Evolutionary conservation across 768 basidiomycete species (phyloP), one percentile per base, ranked within the genome.

Genomic region (Suillus americanus): DNA sequence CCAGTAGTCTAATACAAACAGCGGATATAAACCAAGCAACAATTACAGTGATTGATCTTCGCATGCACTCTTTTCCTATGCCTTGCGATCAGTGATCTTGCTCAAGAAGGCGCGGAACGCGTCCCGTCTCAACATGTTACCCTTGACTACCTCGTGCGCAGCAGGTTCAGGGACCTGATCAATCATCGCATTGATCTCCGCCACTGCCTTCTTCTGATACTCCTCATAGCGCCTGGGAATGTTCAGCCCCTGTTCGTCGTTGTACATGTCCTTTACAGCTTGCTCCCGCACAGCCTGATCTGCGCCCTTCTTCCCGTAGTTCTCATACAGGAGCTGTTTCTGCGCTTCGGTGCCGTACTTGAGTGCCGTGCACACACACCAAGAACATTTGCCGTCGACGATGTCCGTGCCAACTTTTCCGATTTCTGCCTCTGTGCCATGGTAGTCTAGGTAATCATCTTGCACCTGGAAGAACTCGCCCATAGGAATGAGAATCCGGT

Each of bases 381-480:
- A 99, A 20, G 91, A 91, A 78, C 97, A 99, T 80, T 99, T 99
- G 87, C 98, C 98, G 79, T 99, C 97, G 64, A 98, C 77, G 72
- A 99, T 99, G 76, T 99, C 97, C 18, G 97, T 99, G 25, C 97
- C 97, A 65, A 99, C 88, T 80, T 99, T 99, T 55, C 97, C 97
- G 60, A 98, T 91, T 70, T 91, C 84, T 78, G 95, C 95, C 0
- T 95, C 94, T 9, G 92, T 86, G 5, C 90, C 95, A 23, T 91
- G 89, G 74, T 87, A 97, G 77, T 99, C 97, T 71, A 99, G 86
- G 79, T 89, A 98, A 79, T 99, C 97, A 74, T 99, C 97, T 78
- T 99, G 97, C 65, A 97, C 85, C 79, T 99, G 97, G 88, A 99
- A 99, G 80, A 99, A 99, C 77, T 97, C 95, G 56, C 97, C 97